Percentiles rank a stretch among this genome's conserved stretches.
These are phyloP conservation scores for Malus hybrid DNA, from an alignment of 331 rosid genomes.

Conservation along the genomic window DNA sequence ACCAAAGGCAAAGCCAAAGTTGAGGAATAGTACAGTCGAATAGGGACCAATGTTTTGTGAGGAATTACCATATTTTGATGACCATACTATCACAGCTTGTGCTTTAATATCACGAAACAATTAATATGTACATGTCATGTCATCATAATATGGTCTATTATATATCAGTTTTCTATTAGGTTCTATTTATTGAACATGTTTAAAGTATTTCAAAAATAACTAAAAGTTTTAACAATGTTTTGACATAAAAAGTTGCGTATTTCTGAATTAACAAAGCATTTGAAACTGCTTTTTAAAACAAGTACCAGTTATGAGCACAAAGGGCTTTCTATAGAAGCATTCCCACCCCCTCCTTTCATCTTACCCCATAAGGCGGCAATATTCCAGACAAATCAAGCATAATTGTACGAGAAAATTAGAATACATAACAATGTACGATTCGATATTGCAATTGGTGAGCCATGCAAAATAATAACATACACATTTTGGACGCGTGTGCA, in stretches of 20 bases:
- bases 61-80: not conserved
- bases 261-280: not conserved
- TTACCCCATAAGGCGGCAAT: not conserved
- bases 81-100: no score
- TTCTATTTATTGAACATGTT: no score
- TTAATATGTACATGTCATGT: not conserved
- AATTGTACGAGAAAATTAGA: no score
- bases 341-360: no score
- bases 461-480: not conserved
- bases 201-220: no score
- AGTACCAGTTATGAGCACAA: not conserved
- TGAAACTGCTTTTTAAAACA: not conserved
- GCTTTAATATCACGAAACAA: not conserved
- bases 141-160: not conserved
- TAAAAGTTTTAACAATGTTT: no score
- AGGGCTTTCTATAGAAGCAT: not conserved
- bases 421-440: no score
- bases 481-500: not conserved
- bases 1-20: slow-evolving; percentile 3
- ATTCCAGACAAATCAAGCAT: not conserved
- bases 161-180: no score
- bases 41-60: not conserved
- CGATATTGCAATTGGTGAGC: not conserved
- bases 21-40: not conserved
- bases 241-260: no score